phyloP scores from a whole-genome alignment of 371 early-diverging fungal genomes.

The Apophysomyces elegans region DNA sequence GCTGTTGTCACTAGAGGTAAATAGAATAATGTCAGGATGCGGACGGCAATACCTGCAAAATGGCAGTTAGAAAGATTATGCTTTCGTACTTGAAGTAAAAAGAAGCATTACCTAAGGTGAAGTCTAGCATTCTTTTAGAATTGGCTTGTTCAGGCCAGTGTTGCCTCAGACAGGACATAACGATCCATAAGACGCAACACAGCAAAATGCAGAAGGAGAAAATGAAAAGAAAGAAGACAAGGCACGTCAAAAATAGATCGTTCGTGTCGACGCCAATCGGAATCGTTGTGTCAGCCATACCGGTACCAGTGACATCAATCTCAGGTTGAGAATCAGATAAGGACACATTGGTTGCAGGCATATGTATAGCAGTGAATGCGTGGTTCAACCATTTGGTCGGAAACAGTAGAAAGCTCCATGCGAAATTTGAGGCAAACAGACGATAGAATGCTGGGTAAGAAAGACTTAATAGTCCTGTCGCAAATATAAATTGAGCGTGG shows the following conservation, averaged over 20 bases:
- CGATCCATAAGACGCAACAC: conserved; percentile 20
- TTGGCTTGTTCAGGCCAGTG: background rate
- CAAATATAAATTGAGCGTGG: conserved; percentile 59
- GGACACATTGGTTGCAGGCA: background rate
- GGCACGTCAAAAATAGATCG: conserved; percentile 43
- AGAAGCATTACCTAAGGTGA: conserved; percentile 28
- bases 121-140: conserved; percentile 22
- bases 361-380: background rate
- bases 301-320: conserved; percentile 37
- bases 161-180: conserved; percentile 10
- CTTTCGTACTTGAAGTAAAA: background rate
- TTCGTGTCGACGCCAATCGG: conserved; percentile 49
- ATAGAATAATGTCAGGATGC: conserved; percentile 38
- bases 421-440: conserved; percentile 57
- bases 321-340: background rate
- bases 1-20: conserved; percentile 38
- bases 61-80: background rate
- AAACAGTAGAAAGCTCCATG: conserved; percentile 59
- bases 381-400: conserved; percentile 24
- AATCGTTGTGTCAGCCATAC: conserved; percentile 45
- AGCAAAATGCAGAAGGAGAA: conserved; percentile 29
- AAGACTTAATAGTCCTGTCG: conserved; percentile 52
- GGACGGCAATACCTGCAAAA: conserved; percentile 38
- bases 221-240: conserved; percentile 33
- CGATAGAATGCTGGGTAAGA: conserved; percentile 58